Percentiles rank a stretch among this genome's conserved stretches.
phyloP scores from a whole-genome alignment of 1,284 basidiomycete genomes.

The Sanghuangporus baumii region DNA sequence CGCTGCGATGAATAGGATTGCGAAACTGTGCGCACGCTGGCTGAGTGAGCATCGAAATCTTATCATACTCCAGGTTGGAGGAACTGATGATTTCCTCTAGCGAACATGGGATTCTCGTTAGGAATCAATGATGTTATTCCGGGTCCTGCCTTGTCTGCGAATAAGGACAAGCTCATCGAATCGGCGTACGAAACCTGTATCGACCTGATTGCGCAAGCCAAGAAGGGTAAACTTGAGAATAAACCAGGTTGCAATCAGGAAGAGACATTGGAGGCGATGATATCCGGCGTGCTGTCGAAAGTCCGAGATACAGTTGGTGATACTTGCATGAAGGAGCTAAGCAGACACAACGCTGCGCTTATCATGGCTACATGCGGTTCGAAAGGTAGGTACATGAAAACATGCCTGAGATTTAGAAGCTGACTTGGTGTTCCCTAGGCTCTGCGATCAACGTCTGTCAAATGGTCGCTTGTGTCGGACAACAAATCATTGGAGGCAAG shows the following conservation, averaged over 20 bases:
- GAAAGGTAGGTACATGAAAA: constrained; percentile 58
- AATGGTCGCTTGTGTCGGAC: constrained; percentile 99
- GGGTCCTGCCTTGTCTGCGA: constrained; percentile 71
- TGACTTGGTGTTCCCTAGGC: constrained; percentile 41
- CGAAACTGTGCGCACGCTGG: constrained; percentile 95
- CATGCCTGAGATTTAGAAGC: no score
- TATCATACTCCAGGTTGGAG: neutral
- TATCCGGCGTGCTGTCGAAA: constrained; percentile 89
- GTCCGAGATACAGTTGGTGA: constrained; percentile 96
- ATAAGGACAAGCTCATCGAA: constrained; percentile 87
- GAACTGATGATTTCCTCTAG: constrained; percentile 34
- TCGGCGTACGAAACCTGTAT: constrained; percentile 87
- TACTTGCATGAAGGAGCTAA: constrained; percentile 97
- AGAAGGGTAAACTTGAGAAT: constrained; percentile 91
- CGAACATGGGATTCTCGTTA: constrained; percentile 96
- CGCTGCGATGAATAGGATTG: constrained; percentile 92
- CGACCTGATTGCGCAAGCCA: constrained; percentile 84
- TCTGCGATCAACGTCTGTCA: constrained; percentile 99
- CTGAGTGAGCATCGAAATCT: constrained; percentile 51
- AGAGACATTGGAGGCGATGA: constrained; percentile 93
- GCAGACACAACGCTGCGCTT: constrained; percentile 92
- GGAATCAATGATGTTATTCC: constrained; percentile 99
- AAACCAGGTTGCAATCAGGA: constrained; percentile 97
- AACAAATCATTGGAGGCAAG: constrained; percentile 97
- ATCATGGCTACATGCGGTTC: constrained; percentile 99